Evolutionary conservation across 108 stramenopile genomes (phyloP).

Genomic region (Fragilariopsis cylindrus): DNA sequence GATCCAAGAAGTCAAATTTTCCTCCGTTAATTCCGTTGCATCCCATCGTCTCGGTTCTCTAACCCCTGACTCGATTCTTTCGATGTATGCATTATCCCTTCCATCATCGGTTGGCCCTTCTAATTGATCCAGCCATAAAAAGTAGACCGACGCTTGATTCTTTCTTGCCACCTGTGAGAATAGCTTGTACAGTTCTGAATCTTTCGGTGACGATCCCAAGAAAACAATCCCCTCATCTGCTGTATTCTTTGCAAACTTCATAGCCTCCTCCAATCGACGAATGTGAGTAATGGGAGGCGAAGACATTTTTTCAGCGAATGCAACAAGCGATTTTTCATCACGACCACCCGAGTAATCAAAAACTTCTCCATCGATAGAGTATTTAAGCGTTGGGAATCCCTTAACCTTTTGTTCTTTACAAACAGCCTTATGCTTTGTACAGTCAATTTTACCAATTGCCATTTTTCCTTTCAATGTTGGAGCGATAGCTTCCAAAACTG

Average conservation of each 20-base stretch:
- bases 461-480: constrained; percentile 64
- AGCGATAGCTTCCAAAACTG: constrained; percentile 67
- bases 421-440: constrained; percentile 63
- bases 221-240: constrained; percentile 55
- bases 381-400: constrained; percentile 85
- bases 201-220: constrained; percentile 48
- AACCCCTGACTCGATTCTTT: constrained; percentile 20
- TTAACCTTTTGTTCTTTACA: constrained; percentile 60
- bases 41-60: constrained; percentile 39
- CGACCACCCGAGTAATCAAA: constrained; percentile 74
- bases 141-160: constrained; percentile 60
- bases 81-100: constrained; percentile 40
- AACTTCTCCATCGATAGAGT: constrained; percentile 62
- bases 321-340: constrained; percentile 52
- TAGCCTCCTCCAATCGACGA: constrained; percentile 48
- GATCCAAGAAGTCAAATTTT: constrained; percentile 44
- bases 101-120: constrained; percentile 29
- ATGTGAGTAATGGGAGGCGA: constrained; percentile 50
- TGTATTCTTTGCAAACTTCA: constrained; percentile 23
- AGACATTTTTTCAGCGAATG: constrained; percentile 76
- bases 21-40: constrained; percentile 18
- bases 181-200: constrained; percentile 51
- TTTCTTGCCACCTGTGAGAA: constrained; percentile 76
- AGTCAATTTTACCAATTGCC: constrained; percentile 87
- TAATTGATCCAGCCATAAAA: constrained; percentile 50